Percentiles rank a stretch among this genome's conserved stretches.
Evolutionary conservation across 129 eudicot species (phyloP).

Genomic region (Ambrosia trifida): DNA sequence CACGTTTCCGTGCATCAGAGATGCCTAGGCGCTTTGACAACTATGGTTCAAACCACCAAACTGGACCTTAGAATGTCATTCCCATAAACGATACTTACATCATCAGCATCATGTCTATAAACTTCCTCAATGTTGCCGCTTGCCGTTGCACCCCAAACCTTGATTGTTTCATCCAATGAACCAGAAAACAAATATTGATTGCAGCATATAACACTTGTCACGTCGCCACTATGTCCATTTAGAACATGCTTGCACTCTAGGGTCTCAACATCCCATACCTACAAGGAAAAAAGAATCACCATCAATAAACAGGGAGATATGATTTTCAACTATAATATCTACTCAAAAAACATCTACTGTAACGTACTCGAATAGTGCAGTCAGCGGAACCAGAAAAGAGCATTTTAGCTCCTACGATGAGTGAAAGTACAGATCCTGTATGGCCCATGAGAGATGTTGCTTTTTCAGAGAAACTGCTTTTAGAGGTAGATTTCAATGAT

Average conservation of each 20-base stretch:
- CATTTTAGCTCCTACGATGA: conserved; percentile 48
- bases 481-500: conserved; percentile 52
- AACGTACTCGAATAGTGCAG: conserved; percentile 49
- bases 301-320: background rate
- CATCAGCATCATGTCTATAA: conserved; percentile 43
- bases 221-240: conserved; percentile 35
- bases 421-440: conserved; percentile 55
- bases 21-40: no score
- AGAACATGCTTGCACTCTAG: conserved; percentile 33
- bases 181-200: conserved; percentile 55
- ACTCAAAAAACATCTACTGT: background rate
- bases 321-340: background rate
- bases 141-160: conserved; percentile 65
- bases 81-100: conserved; percentile 41
- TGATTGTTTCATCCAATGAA: conserved; percentile 57
- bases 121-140: conserved; percentile 53
- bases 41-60: no score
- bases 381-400: conserved; percentile 75
- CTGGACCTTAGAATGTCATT: no score
- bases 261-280: conserved; percentile 51
- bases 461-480: conserved; percentile 30
- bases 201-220: conserved; percentile 62
- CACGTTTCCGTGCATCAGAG: no score
- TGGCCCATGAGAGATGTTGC: conserved; percentile 57
- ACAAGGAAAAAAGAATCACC: background rate